These are phyloP conservation scores for Fraxinus anomala DNA, from an alignment of 257 asterid genomes.

Conservation along the genomic window DNA sequence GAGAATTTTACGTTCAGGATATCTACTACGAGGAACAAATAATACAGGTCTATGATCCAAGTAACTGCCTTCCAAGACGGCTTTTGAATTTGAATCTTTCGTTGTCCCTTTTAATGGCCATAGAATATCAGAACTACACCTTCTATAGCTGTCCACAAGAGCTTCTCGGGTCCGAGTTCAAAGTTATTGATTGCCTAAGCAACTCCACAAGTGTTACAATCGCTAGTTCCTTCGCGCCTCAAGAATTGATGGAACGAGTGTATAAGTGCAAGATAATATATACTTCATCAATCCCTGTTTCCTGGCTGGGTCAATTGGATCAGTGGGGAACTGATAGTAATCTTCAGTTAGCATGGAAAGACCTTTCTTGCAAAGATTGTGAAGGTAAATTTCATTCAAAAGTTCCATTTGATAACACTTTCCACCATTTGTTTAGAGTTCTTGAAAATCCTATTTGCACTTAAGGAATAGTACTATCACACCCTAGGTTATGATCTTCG, in stretches of 20 bases:
- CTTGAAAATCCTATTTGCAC: background rate
- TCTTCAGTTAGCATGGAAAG: background rate
- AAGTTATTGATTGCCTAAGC: slow-evolving; percentile 26
- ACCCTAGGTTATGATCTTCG: no score
- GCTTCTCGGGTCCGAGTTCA: background rate
- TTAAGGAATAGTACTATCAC: no score
- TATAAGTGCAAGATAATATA: slow-evolving; percentile 22
- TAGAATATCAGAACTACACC: slow-evolving; percentile 25
- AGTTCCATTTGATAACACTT: background rate
- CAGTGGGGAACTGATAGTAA: background rate
- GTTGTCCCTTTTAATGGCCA: slow-evolving; percentile 18
- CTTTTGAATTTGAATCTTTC: slow-evolving; percentile 20
- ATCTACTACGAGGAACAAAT: slow-evolving; percentile 17
- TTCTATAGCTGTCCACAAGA: slow-evolving; percentile 20
- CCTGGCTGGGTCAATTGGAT: slow-evolving; percentile 1
- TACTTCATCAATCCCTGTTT: slow-evolving; percentile 27
- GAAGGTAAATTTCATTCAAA: background rate
- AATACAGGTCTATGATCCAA: slow-evolving; percentile 31
- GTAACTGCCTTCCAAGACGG: slow-evolving; percentile 26
- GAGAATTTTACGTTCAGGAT: slow-evolving; percentile 17
- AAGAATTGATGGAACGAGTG: slow-evolving; percentile 14
- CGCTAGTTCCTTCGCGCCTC: slow-evolving; percentile 19
- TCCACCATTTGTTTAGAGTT: background rate
- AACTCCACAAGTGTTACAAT: slow-evolving; percentile 25
- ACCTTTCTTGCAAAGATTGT: background rate